Percentiles rank a stretch among this genome's conserved stretches.
Evolutionary conservation across 2,329 filamentous ascomycete species (phyloP).

Genomic region (Fusarium succisae): DNA sequence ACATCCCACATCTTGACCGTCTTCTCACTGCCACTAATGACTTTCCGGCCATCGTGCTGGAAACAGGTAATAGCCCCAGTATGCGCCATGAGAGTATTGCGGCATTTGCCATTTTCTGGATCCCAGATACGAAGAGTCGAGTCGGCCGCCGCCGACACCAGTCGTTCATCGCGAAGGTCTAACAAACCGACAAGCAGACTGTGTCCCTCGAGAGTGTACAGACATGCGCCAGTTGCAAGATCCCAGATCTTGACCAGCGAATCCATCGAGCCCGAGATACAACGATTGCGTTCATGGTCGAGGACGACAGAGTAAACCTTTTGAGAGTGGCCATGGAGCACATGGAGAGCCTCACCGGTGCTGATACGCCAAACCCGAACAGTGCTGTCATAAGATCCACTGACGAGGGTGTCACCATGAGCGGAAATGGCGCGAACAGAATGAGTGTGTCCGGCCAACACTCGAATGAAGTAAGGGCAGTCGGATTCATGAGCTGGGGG

Average conservation of each 20-base stretch:
- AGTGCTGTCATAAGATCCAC: conserved; percentile 94
- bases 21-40: conserved; percentile 94
- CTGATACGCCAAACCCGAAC: conserved; percentile 98
- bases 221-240: conserved; percentile 81
- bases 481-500: conserved; percentile 78
- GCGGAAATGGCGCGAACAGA: conserved; percentile 97
- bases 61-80: conserved; percentile 99
- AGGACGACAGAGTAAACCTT: conserved; percentile 98
- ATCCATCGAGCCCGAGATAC: conserved; percentile 98
- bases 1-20: conserved; percentile 99
- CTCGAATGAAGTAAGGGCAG: conserved; percentile 94
- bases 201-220: conserved; percentile 93
- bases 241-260: conserved; percentile 98
- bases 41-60: conserved; percentile 95
- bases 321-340: conserved; percentile 84
- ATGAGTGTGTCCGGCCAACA: conserved; percentile 85
- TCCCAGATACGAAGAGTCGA: conserved; percentile 98
- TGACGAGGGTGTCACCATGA: conserved; percentile 94
- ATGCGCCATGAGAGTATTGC: conserved; percentile 89
- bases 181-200: conserved; percentile 90
- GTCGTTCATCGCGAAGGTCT: conserved; percentile 86
- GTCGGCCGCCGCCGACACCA: conserved; percentile 95
- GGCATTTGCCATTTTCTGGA: conserved; percentile 89
- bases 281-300: conserved; percentile 89
- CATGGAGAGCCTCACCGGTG: conserved; percentile 86